Percentiles rank a stretch among this genome's conserved stretches.
Evolutionary conservation across 139 green algal genomes (phyloP).

Genomic region (Volvox reticuliferus): DNA sequence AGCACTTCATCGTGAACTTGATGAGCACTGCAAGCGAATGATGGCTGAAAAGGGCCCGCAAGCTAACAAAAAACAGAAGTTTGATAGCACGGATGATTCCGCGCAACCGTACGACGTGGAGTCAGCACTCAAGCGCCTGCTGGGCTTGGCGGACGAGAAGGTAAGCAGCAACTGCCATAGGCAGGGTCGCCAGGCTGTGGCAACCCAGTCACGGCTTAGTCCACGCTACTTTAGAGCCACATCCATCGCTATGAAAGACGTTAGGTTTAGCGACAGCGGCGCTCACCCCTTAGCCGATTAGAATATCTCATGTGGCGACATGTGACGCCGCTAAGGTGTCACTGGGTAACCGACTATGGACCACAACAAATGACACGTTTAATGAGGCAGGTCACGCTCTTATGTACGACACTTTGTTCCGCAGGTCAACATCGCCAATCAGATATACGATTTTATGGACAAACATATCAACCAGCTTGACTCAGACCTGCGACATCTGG

Average conservation of each 20-base stretch:
- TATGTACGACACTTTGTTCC: too few relatives aligned
- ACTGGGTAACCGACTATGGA: too few relatives aligned
- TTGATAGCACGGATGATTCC: not conserved
- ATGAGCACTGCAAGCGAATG: slow-evolving; percentile 60
- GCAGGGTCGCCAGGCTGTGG: too few relatives aligned
- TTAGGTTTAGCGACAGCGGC: too few relatives aligned
- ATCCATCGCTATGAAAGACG: too few relatives aligned
- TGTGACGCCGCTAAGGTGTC: too few relatives aligned
- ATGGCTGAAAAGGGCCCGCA: slow-evolving; percentile 18
- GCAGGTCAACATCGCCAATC: slow-evolving; percentile 71
- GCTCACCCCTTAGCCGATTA: too few relatives aligned
- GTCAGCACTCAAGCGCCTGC: not conserved
- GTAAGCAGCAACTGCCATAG: not conserved
- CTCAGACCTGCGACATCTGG: slow-evolving; percentile 66
- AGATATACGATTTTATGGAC: slow-evolving; percentile 91
- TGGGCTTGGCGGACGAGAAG: slow-evolving; percentile 36
- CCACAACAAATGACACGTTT: too few relatives aligned
- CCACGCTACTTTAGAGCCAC: too few relatives aligned
- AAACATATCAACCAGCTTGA: slow-evolving; percentile 79
- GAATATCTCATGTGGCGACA: too few relatives aligned
- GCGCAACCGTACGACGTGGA: slow-evolving; percentile 30
- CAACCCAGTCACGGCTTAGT: too few relatives aligned
- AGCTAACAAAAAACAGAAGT: slow-evolving; percentile 12
- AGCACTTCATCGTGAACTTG: slow-evolving; percentile 60
- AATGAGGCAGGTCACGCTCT: too few relatives aligned